phyloP scores from a whole-genome alignment of 192 early-diverging fungal genomes.

The Coemansia javaensis region DNA sequence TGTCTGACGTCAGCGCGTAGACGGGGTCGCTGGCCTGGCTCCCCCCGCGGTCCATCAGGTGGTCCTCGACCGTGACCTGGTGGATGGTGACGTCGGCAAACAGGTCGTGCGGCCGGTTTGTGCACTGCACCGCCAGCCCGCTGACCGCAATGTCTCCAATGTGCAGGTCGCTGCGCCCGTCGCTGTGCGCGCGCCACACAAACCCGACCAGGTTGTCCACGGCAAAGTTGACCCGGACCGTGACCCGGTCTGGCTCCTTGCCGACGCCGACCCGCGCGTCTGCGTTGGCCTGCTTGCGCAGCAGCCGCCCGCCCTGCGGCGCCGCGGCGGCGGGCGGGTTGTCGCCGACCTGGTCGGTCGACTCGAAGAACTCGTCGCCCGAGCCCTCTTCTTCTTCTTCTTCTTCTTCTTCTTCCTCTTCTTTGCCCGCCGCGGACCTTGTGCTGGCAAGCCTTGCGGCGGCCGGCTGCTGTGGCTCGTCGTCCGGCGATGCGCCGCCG shows the following conservation, averaged over 20 bases:
- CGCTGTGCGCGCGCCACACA: slow-evolving; percentile 43
- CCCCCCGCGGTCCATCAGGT: slow-evolving; percentile 10
- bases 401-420: not conserved
- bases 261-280: slow-evolving; percentile 16
- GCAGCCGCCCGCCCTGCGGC: slow-evolving; percentile 11
- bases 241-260: slow-evolving; percentile 41
- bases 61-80: slow-evolving; percentile 75
- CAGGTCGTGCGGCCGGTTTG: slow-evolving; percentile 59
- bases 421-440: not conserved
- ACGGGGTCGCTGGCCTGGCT: slow-evolving; percentile 14
- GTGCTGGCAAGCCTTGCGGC: not conserved
- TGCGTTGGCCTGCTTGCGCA: slow-evolving; percentile 19
- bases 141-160: slow-evolving; percentile 55
- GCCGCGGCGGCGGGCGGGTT: not conserved
- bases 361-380: slow-evolving; percentile 47
- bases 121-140: slow-evolving; percentile 65
- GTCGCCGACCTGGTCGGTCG: slow-evolving; percentile 19
- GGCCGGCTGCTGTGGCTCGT: not conserved
- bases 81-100: slow-evolving; percentile 70
- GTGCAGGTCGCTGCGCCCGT: slow-evolving; percentile 43
- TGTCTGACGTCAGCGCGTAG: slow-evolving; percentile 45
- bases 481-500: slow-evolving; percentile 2
- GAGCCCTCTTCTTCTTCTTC: slow-evolving; percentile 14
- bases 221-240: slow-evolving; percentile 44
- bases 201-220: slow-evolving; percentile 49